Percentiles rank a stretch among this genome's conserved stretches.
Conservation (phyloP, 2,329 filamentous ascomycete species). For the Colletotrichum sp. region DNA sequence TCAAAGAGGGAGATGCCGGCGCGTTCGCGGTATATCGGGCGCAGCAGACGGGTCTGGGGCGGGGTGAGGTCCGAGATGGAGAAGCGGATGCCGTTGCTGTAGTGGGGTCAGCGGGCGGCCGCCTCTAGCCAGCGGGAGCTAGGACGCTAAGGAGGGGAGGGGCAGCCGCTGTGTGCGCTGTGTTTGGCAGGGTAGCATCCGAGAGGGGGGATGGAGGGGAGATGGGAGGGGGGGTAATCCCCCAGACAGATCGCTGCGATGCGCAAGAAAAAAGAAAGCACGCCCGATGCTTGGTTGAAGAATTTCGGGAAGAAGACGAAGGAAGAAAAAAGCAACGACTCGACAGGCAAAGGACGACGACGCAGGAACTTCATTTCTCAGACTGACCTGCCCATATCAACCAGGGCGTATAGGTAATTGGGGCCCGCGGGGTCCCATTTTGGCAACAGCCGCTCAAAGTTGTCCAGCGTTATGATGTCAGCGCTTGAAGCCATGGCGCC, state of each 20-base stretch:
- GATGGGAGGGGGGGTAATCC: neutral
- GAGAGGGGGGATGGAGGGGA: neutral
- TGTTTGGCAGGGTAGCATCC: constrained; percentile 12
- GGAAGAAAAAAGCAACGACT: neutral
- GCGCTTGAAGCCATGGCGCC: constrained; percentile 26
- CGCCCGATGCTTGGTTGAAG: neutral
- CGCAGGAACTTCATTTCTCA: constrained; percentile 7
- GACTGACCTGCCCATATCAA: constrained; percentile 65
- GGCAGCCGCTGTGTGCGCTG: neutral
- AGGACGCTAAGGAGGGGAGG: neutral
- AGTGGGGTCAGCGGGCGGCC: neutral
- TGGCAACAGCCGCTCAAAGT: constrained; percentile 53
- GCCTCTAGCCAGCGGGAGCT: neutral
- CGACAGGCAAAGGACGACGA: neutral
- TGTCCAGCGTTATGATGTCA: constrained; percentile 57
- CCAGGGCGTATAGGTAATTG: constrained; percentile 60
- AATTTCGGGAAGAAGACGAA: neutral
- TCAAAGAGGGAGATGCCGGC: constrained; percentile 88
- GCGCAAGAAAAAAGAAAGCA: neutral
- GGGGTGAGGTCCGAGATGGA: constrained; percentile 84
- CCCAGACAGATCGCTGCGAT: neutral
- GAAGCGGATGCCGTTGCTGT: constrained; percentile 90
- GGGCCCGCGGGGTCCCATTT: constrained; percentile 50
- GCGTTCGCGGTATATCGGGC: constrained; percentile 79
- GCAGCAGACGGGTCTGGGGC: constrained; percentile 73